phyloP scores from a whole-genome alignment of 1,284 basidiomycete species.

The Sparassis latifolia region DNA sequence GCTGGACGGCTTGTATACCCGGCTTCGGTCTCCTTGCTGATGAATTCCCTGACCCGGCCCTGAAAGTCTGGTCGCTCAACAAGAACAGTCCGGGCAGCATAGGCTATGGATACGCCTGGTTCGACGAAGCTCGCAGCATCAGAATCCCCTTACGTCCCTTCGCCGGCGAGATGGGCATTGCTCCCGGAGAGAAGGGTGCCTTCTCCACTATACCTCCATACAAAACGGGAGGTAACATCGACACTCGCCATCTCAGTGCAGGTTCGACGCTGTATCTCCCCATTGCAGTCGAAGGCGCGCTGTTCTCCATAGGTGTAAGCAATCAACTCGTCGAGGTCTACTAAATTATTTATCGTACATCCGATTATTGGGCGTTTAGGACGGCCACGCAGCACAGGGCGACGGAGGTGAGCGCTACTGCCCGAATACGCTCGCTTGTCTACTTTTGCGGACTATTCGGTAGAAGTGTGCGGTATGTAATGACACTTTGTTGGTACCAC shows the following conservation, averaged over 20 bases:
- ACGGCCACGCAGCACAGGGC: slow-evolving; percentile 60
- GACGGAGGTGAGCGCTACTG: slow-evolving; percentile 44
- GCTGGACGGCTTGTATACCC: slow-evolving; percentile 53
- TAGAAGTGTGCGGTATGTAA: slow-evolving; percentile 50
- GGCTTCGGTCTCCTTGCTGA: slow-evolving; percentile 54
- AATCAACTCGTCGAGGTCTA: not conserved
- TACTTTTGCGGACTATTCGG: not conserved
- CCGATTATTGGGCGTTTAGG: slow-evolving; percentile 28
- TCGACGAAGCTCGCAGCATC: slow-evolving; percentile 41
- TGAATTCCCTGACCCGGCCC: slow-evolving; percentile 40
- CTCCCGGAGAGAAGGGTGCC: slow-evolving; percentile 42
- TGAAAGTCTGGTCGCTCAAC: slow-evolving; percentile 50
- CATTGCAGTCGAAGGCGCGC: slow-evolving; percentile 50
- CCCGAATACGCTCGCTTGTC: not conserved
- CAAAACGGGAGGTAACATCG: slow-evolving; percentile 53
- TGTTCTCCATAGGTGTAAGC: slow-evolving; percentile 55
- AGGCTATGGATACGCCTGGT: slow-evolving; percentile 36
- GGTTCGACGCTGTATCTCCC: slow-evolving; percentile 53
- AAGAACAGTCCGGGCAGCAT: slow-evolving; percentile 8
- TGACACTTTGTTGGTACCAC: not conserved
- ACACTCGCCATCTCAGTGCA: slow-evolving; percentile 46
- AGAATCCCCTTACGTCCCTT: slow-evolving; percentile 46
- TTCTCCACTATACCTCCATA: slow-evolving; percentile 60
- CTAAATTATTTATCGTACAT: not conserved
- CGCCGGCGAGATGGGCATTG: slow-evolving; percentile 61